Evolutionary conservation across 768 basidiomycete genomes (phyloP), one percentile per base, ranked within the genome.

Genomic region (Russula emetica): DNA sequence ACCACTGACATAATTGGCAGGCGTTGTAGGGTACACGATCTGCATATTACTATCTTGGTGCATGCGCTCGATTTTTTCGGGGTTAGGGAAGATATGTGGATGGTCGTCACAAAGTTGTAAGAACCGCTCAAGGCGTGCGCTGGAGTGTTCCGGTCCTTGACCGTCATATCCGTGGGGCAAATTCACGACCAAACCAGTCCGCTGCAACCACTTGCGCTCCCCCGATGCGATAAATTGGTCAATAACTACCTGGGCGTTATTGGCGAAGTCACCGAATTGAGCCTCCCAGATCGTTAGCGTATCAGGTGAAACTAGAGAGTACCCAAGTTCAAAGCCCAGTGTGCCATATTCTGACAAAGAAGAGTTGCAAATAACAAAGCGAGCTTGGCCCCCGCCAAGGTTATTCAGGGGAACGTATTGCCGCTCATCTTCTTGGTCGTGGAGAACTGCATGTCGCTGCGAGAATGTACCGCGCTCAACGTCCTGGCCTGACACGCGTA

Each of bases 41-140:
- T 98, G 97, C 92, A 98, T 93, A 74, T 98, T 99, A 77, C 95
- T 97, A 74, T 99, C 97, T 78, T 99, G 97, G 72, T 98, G 94
- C 71, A 97, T 94, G 53, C 97, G 79, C 72, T 94, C 92, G 64
- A 95, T 76, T 80, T 96, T 97, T 76, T 95, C 85, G 1, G 83
- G 83, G 0, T 86, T 85, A 1, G 96, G 96, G 85, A 85, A 98
- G 64, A 88, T 74, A 73, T 94, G 81, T 7, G 96, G 96, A 73
- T 99, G 94, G 70, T 99, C 96, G 74, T 97, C 96, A 72, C 94
- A 97, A 50, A 99, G 85, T 78, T 98, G 97, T 69, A 99, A 78
- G 86, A 98, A 99, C 34, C 97, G 84, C 76, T 99, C 96, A 51
- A 98, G 82, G 60, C 97, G 82, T 56, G 90, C 96, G 70, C 92